Evolutionary conservation across 139 green algal species (phyloP).

Genomic region (Desmodesmus armatus): DNA sequence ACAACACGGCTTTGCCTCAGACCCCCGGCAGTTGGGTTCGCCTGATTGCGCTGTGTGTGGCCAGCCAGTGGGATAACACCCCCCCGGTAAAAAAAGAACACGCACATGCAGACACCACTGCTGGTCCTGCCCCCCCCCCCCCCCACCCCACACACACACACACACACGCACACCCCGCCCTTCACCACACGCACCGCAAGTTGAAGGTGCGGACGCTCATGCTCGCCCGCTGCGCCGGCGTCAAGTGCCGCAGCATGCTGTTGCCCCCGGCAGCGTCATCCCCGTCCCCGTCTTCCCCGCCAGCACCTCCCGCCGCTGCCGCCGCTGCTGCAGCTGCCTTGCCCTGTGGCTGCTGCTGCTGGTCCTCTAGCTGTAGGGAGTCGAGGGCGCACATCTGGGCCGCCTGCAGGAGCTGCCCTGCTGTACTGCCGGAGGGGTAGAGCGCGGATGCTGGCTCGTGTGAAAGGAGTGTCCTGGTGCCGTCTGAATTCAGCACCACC

Average conservation of each 20-base stretch:
- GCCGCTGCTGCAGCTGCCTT: slow-evolving; percentile 11
- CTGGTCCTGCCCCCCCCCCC: too few species aligned
- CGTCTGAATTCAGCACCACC: slow-evolving; percentile 15
- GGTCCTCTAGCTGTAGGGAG: slow-evolving; percentile 20
- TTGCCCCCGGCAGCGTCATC: background rate
- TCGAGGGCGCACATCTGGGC: slow-evolving; percentile 6
- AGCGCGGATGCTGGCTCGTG: slow-evolving; percentile 1
- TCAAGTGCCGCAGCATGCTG: background rate
- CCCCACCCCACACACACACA: too few species aligned
- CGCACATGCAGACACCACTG: too few species aligned
- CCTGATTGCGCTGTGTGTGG: too few species aligned
- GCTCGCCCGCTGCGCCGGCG: slow-evolving; percentile 29
- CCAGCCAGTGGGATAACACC: too few species aligned
- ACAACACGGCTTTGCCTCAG: too few species aligned
- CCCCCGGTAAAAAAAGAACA: too few species aligned
- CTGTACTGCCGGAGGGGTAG: slow-evolving; percentile 1
- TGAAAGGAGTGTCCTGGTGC: background rate
- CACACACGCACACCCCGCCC: too few species aligned
- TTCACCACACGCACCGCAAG: slow-evolving; percentile 3
- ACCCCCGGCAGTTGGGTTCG: too few species aligned
- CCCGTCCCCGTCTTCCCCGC: background rate
- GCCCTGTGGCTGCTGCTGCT: slow-evolving; percentile 20
- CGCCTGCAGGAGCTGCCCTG: background rate
- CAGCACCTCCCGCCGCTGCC: background rate
- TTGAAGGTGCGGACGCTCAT: slow-evolving; percentile 29